Evolutionary conservation across 2,329 filamentous ascomycete species (phyloP).

Genomic region (Exophiala bonariae): DNA sequence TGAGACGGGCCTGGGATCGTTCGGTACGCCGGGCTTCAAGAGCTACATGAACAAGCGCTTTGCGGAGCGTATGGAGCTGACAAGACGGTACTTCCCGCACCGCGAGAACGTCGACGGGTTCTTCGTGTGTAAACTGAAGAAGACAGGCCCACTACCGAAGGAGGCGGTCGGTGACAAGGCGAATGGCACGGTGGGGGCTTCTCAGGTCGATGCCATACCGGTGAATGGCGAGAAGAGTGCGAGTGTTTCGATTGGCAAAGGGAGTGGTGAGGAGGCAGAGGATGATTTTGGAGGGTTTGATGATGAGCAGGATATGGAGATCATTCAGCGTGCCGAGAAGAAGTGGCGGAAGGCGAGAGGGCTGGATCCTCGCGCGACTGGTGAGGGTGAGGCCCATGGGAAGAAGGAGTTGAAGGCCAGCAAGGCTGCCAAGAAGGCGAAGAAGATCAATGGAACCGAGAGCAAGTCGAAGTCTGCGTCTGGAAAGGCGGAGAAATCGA

Average conservation of each 20-base stretch:
- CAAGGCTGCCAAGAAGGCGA: not conserved
- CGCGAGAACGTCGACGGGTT: conserved; percentile 96
- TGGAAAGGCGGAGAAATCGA: conserved; percentile 2
- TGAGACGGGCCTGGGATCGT: conserved; percentile 77
- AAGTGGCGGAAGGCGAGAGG: conserved; percentile 74
- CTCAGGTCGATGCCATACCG: conserved; percentile 23
- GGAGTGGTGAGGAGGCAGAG: conserved; percentile 32
- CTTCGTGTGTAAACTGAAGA: conserved; percentile 97
- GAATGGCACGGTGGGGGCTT: conserved; percentile 29
- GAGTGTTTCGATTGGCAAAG: not conserved
- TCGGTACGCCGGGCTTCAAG: conserved; percentile 90
- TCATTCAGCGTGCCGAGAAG: conserved; percentile 71
- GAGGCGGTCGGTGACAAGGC: conserved; percentile 15
- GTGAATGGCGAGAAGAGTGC: conserved; percentile 29
- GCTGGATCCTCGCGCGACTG: conserved; percentile 65
- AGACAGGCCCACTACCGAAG: conserved; percentile 72
- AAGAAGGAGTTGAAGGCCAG: not conserved
- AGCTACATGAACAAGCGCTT: conserved; percentile 90
- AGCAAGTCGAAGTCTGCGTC: no score
- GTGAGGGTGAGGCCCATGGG: conserved; percentile 7
- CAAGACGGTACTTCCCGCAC: conserved; percentile 85
- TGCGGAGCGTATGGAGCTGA: conserved; percentile 78
- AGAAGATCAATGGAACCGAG: no score
- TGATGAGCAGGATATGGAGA: conserved; percentile 69
- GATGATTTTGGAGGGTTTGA: conserved; percentile 72